Evolutionary conservation across 768 basidiomycete genomes (phyloP), one percentile per base, ranked within the genome.

Genomic region (Naganishia onofrii): DNA sequence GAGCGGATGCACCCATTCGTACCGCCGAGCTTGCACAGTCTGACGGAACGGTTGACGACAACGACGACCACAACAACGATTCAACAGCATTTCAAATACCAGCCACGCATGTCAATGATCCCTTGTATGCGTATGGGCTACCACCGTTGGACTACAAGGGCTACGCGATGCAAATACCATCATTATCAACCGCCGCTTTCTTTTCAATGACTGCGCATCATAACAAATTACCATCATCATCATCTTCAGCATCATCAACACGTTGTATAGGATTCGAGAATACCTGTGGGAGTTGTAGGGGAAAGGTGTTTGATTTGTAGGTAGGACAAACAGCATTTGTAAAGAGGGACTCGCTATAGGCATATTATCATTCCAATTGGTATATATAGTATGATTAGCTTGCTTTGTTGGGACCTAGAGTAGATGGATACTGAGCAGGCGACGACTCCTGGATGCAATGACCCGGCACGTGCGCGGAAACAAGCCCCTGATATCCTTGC

Each of bases 261-360:
- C 60, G 60, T 44, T 63, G 60, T 44, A 63, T 63, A 63, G 29
- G 29, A 26, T 63, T 63, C 29, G 60, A 63, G 60, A n/a, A 63
- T 63, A 63, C 60, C 60, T 63, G 60, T 42, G 60, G 60, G 23
- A 63, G 60, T 63, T 63, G 60, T 63, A 63, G 60, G 29, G 60
- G 60, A n/a, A 63, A 63, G 42, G 36, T 63, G 2, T 63, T 63
- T 26, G n/a, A 42, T n/a, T 63, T 63, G 26, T 63, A 63, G 57
- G 38, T 28, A 15, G 51, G n/a, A n/a, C n/a, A n/a, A n/a, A 31
- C 28, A 12, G 3, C 23, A 72, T 72, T 55, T 52, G 73, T 72
- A 19, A 58, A 60, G 54, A 68, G 74, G 15, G 56, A 36, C n/a
- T n/a, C n/a, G n/a, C n/a, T n/a, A n/a, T n/a, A n/a, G n/a, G n/a